A percentile compares a stretch with the other conserved stretches of the same genome.
phyloP scores from a whole-genome alignment of 2,329 filamentous ascomycete species.

The Colletotrichum tropicale region DNA sequence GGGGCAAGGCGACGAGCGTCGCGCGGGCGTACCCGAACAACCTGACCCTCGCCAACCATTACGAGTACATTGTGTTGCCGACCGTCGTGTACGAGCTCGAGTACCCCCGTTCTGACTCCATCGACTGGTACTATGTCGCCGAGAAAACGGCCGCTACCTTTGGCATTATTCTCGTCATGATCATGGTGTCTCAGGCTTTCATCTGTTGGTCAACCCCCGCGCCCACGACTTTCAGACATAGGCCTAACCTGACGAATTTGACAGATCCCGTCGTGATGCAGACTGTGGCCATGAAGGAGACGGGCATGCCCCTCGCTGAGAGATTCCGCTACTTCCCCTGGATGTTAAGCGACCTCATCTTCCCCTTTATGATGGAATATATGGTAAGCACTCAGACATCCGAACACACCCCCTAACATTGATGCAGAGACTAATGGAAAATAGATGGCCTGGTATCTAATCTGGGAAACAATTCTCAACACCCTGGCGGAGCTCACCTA shows the following conservation, averaged over 20 bases:
- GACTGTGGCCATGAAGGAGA: slow-evolving; percentile 70
- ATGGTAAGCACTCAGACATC: slow-evolving; percentile 43
- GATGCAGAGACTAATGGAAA: not conserved
- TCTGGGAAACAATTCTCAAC: slow-evolving; percentile 79
- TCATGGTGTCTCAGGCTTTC: slow-evolving; percentile 75
- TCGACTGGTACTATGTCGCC: slow-evolving; percentile 76
- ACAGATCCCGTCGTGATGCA: slow-evolving; percentile 71
- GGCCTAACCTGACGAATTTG: not conserved
- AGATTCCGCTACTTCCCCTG: slow-evolving; percentile 74
- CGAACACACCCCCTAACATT: not conserved
- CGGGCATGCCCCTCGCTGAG: slow-evolving; percentile 61
- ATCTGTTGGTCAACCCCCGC: slow-evolving; percentile 53
- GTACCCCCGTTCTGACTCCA: slow-evolving; percentile 71
- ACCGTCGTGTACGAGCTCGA: slow-evolving; percentile 81
- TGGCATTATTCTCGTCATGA: slow-evolving; percentile 79
- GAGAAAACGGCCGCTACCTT: slow-evolving; percentile 75
- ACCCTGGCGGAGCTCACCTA: slow-evolving; percentile 76
- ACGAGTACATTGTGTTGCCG: slow-evolving; percentile 76
- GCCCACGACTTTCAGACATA: not conserved
- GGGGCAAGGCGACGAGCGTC: slow-evolving; percentile 60
- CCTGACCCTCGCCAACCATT: slow-evolving; percentile 67
- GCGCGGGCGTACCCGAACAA: slow-evolving; percentile 70
- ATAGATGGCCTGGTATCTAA: slow-evolving; percentile 76
- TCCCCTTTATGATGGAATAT: slow-evolving; percentile 81
- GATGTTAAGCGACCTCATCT: slow-evolving; percentile 76